A percentile compares a stretch with the other conserved stretches of the same genome.
Conservation (phyloP, 139 green algal genomes). For the Picochlorum costavermella region DNA sequence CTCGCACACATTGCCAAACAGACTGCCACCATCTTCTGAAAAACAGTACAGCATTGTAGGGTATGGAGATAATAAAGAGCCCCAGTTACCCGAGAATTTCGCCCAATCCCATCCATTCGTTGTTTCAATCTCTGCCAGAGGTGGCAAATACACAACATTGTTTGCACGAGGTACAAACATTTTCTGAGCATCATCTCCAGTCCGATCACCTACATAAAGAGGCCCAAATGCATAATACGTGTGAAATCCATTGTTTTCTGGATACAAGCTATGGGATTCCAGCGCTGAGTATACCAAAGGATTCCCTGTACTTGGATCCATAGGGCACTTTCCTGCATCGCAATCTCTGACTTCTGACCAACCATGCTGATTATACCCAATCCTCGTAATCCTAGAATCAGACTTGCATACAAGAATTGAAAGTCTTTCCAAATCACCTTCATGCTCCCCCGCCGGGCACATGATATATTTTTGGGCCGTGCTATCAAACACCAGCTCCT, state of each 20-base stretch:
- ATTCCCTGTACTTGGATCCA: constrained; percentile 9
- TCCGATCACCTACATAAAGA: constrained; percentile 21
- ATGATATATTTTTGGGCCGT: constrained; percentile 8
- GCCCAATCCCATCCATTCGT: constrained; percentile 12
- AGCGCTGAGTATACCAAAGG: constrained; percentile 1
- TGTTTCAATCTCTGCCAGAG: constrained; percentile 1
- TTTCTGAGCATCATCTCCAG: constrained; percentile 1
- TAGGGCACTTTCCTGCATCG: constrained; percentile 16
- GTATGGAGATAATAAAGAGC: background rate
- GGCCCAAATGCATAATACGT: constrained; percentile 15
- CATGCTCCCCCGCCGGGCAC: constrained; percentile 20
- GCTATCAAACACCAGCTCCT: constrained; percentile 11
- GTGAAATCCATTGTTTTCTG: constrained; percentile 7
- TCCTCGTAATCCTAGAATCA: constrained; percentile 6
- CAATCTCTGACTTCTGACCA: constrained; percentile 29
- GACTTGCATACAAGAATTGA: constrained; percentile 20
- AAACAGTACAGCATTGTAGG: background rate
- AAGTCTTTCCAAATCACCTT: constrained; percentile 21
- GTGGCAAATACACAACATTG: constrained; percentile 12
- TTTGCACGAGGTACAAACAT: constrained; percentile 15
- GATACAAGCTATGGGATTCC: constrained; percentile 18
- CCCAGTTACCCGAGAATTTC: constrained; percentile 21
- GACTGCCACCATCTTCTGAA: background rate
- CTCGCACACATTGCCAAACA: background rate
- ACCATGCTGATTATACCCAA: constrained; percentile 20